Evolutionary conservation across 768 basidiomycete genomes (phyloP).

Genomic region (Pulveroboletus frians): DNA sequence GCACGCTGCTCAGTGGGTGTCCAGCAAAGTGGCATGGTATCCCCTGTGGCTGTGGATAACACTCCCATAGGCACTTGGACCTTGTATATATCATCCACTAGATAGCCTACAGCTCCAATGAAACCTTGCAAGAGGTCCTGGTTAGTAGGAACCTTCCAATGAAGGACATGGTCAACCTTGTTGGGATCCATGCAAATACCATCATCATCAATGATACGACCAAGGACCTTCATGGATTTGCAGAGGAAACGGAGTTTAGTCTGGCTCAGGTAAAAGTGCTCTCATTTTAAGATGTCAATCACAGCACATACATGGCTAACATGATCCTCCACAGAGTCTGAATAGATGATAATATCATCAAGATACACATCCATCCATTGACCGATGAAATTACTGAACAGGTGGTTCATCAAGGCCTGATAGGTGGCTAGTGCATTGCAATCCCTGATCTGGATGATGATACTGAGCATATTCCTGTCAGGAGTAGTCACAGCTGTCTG

Average conservation of each 20-base stretch:
- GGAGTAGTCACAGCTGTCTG: too few species aligned
- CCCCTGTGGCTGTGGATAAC: neutral
- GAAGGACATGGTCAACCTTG: conserved; percentile 36
- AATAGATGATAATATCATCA: conserved; percentile 4
- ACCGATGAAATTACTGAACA: too few species aligned
- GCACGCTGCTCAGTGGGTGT: too few species aligned
- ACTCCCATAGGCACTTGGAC: neutral
- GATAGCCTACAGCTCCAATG: neutral
- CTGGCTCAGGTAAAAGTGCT: conserved; percentile 35
- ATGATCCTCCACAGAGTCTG: conserved; percentile 24
- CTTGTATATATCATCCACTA: conserved; percentile 2
- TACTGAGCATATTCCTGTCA: too few species aligned
- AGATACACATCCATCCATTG: conserved; percentile 8
- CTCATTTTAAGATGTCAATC: conserved; percentile 29
- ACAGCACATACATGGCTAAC: conserved; percentile 28
- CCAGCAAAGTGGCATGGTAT: neutral
- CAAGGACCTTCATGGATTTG: conserved; percentile 30
- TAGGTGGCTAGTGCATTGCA: too few species aligned
- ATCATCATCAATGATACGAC: conserved; percentile 32
- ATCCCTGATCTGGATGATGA: too few species aligned
- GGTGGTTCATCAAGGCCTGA: too few species aligned
- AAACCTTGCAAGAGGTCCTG: neutral
- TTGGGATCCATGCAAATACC: conserved; percentile 41
- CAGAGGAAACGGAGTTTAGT: conserved; percentile 33
- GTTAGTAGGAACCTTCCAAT: conserved; percentile 2